Evolutionary conservation across 2,329 filamentous ascomycete genomes (phyloP).

Genomic region (Penicillium sp.): DNA sequence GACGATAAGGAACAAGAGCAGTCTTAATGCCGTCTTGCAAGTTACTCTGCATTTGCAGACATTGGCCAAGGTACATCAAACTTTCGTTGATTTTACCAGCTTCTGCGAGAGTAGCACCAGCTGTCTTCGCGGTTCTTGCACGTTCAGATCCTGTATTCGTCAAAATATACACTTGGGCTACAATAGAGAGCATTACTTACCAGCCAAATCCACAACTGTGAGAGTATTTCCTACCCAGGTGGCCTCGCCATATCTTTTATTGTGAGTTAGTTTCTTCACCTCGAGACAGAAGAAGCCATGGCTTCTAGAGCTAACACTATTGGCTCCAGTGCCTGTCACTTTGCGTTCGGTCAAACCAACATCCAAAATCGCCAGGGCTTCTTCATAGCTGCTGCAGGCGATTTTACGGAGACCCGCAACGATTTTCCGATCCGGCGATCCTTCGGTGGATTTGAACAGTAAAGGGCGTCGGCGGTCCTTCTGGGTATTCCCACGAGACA

Average conservation of each 20-base stretch:
- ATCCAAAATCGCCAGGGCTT: conserved; percentile 87
- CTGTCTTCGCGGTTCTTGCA: conserved; percentile 88
- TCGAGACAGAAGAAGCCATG: conserved; percentile 97
- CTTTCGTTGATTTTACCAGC: conserved; percentile 98
- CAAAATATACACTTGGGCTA: conserved; percentile 7
- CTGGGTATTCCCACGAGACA: conserved; percentile 48
- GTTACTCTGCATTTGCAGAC: conserved; percentile 90
- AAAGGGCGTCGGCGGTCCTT: conserved; percentile 78
- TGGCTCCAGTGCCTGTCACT: conserved; percentile 87
- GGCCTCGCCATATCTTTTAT: conserved; percentile 52
- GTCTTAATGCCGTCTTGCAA: conserved; percentile 71
- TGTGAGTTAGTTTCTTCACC: conserved; percentile 72
- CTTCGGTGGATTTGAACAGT: conserved; percentile 88
- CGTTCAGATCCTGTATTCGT: conserved; percentile 69
- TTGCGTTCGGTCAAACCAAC: conserved; percentile 82
- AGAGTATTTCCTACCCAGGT: conserved; percentile 75
- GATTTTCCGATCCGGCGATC: conserved; percentile 86
- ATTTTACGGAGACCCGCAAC: conserved; percentile 90
- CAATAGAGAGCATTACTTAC: conserved; percentile 40
- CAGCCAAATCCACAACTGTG: conserved; percentile 88
- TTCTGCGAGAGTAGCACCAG: conserved; percentile 86
- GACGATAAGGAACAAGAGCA: conserved; percentile 73
- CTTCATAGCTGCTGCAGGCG: conserved; percentile 75
- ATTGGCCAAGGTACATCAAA: conserved; percentile 96
- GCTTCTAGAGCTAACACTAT: conserved; percentile 86